Evolutionary conservation across 768 basidiomycete species (phyloP).

Genomic region (Strobilomyces echinocephalus): DNA sequence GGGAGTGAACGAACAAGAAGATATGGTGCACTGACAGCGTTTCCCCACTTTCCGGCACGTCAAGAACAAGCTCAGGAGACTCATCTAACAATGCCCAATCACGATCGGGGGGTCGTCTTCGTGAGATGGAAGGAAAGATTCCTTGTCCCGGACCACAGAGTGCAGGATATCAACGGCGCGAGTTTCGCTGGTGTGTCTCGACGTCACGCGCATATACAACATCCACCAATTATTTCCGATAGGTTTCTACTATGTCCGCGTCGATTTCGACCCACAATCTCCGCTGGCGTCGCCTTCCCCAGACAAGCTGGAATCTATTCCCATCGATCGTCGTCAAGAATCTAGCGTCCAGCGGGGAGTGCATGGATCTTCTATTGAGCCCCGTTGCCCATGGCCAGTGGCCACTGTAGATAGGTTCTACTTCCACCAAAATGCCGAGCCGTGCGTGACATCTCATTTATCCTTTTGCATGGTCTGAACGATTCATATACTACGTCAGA

Average conservation of each 20-base stretch:
- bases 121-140: conserved; percentile 98
- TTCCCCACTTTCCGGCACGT: conserved; percentile 88
- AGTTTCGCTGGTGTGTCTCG: conserved; percentile 47
- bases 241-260: conserved; percentile 95
- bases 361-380: conserved; percentile 47
- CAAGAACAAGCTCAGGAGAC: conserved; percentile 71
- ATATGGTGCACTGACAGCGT: conserved; percentile 90
- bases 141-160: conserved; percentile 90
- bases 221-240: conserved; percentile 16
- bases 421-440: conserved; percentile 89
- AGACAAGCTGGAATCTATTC: conserved; percentile 35
- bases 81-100: conserved; percentile 74
- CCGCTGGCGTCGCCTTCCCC: conserved; percentile 29
- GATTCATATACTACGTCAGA: conserved; percentile 35
- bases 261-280: conserved; percentile 77
- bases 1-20: conserved; percentile 88
- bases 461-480: conserved; percentile 4
- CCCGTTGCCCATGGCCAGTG: conserved; percentile 42
- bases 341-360: conserved; percentile 43
- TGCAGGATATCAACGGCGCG: conserved; percentile 93
- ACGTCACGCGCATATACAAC: neutral
- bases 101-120: conserved; percentile 79
- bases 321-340: conserved; percentile 38
- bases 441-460: conserved; percentile 51
- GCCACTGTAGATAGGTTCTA: conserved; percentile 89